Evolutionary conservation across 306 rosid genomes (phyloP).

Genomic region (Oemleria cerasiformis): DNA sequence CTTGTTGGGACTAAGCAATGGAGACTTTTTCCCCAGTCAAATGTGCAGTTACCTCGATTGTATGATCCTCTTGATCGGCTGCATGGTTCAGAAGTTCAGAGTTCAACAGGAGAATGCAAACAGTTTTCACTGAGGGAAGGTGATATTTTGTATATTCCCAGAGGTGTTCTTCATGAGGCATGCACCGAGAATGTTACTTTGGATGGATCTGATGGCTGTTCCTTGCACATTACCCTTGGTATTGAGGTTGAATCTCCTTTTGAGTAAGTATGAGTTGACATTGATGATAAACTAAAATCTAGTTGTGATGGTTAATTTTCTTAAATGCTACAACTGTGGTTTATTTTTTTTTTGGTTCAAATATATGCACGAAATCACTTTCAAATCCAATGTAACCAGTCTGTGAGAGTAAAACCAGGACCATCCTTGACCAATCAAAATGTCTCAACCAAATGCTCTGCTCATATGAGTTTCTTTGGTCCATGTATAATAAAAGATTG

Average conservation of each 20-base stretch:
- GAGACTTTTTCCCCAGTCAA: slow-evolving; percentile 53
- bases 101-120: slow-evolving; percentile 31
- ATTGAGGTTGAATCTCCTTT: slow-evolving; percentile 88
- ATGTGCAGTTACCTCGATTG: slow-evolving; percentile 59
- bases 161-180: slow-evolving; percentile 88
- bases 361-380: not conserved
- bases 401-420: not conserved
- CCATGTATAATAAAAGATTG: not conserved
- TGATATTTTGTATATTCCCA: slow-evolving; percentile 77
- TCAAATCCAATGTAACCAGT: not conserved
- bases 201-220: slow-evolving; percentile 49
- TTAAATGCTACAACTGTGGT: not conserved
- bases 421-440: not conserved
- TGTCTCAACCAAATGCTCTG: not conserved
- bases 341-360: not conserved
- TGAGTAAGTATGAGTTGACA: slow-evolving; percentile 55
- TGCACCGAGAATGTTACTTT: slow-evolving; percentile 36
- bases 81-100: slow-evolving; percentile 42
- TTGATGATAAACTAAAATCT: not conserved
- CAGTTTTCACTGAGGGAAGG: slow-evolving; percentile 60
- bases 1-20: slow-evolving; percentile 73
- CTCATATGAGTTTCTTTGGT: not conserved
- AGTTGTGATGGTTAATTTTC: not conserved
- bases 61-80: slow-evolving; percentile 48
- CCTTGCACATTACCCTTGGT: slow-evolving; percentile 77